phyloP scores from a whole-genome alignment of 345 rosid species.

The Melaleuca quinquenervia region DNA sequence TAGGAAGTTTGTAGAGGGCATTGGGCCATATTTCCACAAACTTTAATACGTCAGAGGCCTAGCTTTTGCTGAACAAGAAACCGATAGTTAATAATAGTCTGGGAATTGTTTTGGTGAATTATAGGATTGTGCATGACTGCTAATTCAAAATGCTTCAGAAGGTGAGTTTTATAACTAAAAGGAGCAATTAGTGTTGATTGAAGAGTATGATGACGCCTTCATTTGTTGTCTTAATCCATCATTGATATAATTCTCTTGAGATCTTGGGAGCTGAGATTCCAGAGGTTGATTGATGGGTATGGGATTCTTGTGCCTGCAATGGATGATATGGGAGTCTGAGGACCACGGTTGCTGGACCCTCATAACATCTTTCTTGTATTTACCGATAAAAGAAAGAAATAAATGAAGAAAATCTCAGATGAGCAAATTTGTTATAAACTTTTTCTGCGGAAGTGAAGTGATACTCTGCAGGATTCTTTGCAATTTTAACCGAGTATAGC shows the following conservation, averaged over 20 bases:
- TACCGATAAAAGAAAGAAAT: neutral
- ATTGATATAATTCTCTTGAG: neutral
- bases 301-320: neutral
- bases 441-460: neutral
- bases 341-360: neutral
- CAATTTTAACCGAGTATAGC: neutral
- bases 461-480: neutral
- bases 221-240: neutral
- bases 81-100: too few relatives aligned
- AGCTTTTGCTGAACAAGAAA: neutral
- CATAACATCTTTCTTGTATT: neutral
- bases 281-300: neutral
- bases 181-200: neutral
- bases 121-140: neutral
- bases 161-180: neutral
- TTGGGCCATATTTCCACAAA: neutral
- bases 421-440: neutral
- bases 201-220: neutral
- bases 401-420: neutral
- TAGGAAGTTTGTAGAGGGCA: neutral
- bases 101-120: neutral
- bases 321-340: neutral
- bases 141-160: neutral
- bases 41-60: neutral
- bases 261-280: too few relatives aligned